Base-by-base conservation (phyloP, 129 eudicot species). In the carrot (Daucus carota) region DNA sequence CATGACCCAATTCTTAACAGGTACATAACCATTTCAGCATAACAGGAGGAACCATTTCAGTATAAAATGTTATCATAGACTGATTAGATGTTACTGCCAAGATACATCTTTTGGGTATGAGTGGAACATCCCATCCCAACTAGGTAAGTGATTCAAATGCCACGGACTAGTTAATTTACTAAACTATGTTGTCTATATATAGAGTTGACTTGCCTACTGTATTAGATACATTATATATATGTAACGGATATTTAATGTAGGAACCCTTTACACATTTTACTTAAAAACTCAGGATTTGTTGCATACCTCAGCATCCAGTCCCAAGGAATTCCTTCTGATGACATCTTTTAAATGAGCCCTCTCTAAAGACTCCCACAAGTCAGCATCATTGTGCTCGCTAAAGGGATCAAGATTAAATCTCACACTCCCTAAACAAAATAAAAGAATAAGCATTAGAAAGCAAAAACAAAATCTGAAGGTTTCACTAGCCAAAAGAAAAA, bases 331-430 rank as follows among this genome's bases (percentile, higher is more conserved):
- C 76, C 96, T 94, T 81, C 96, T 81, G 70, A 95, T 88, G 60
- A 85, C 96, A 82, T 89, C 97, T 77, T 95, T 95, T 34, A 91
- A 76, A 83, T 95, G 96, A 29, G 99, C 90, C 77, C 99, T 81
- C 86, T 95, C 99, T 67, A 95, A 73, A 77, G 97, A 93, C 81
- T 95, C 99, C 99, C 99, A 95, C 2, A 91, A 86, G 83, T 95
- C 97, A 70, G 94, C 84, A 84, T 95, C 97, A 60, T 85, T 91
- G 86, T 95, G 99, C 82, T 95, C 99, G 28, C 78, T 82, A 73
- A 95, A 95, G 73, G 99, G 99, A 81, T 95, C 99, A 46, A 95
- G 97, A 82, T 95, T 95, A 77, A 95, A 95, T 46, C 99, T 85
- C 77, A 95, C 94, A 38, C 86, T 91, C 54, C 99, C 99, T 94